Conservation (phyloP, 768 basidiomycete genomes). For the Termitomyces sp. region DNA sequence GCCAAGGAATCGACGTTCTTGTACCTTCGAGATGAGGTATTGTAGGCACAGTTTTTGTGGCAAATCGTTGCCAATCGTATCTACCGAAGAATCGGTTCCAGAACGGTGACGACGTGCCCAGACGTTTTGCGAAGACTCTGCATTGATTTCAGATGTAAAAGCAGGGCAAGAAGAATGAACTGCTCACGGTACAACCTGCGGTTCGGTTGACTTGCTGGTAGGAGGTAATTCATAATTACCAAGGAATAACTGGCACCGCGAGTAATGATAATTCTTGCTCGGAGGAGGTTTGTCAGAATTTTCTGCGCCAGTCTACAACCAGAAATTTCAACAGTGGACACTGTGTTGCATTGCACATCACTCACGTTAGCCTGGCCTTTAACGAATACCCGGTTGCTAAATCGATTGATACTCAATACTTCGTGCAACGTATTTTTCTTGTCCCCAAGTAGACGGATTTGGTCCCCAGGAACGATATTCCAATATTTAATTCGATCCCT, state of each 20-base stretch:
- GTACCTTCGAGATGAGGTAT: constrained; percentile 38
- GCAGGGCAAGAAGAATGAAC: not conserved
- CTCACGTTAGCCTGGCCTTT: constrained; percentile 34
- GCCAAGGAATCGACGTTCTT: constrained; percentile 66
- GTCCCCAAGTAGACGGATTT: constrained; percentile 66
- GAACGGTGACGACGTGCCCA: constrained; percentile 53
- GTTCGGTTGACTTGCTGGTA: constrained; percentile 28
- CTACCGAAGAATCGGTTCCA: constrained; percentile 52
- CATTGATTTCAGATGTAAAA: not conserved
- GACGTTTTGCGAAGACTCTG: constrained; percentile 75
- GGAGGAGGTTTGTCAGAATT: constrained; percentile 25
- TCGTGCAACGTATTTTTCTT: constrained; percentile 54
- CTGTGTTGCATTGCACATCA: not conserved
- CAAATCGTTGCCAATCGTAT: constrained; percentile 72
- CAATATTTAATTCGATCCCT: constrained; percentile 77
- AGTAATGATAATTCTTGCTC: constrained; percentile 64
- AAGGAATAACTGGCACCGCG: constrained; percentile 73
- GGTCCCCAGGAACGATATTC: constrained; percentile 86
- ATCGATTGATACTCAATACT: constrained; percentile 67
- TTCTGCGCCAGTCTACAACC: constrained; percentile 15
- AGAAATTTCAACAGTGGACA: not conserved
- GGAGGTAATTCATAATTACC: constrained; percentile 59
- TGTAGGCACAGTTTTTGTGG: constrained; percentile 55
- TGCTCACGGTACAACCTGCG: constrained; percentile 42
- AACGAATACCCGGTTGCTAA: constrained; percentile 64